phyloP scores from a whole-genome alignment of 805 yeast genomes.

The Metschnikowia lochheadii region DNA sequence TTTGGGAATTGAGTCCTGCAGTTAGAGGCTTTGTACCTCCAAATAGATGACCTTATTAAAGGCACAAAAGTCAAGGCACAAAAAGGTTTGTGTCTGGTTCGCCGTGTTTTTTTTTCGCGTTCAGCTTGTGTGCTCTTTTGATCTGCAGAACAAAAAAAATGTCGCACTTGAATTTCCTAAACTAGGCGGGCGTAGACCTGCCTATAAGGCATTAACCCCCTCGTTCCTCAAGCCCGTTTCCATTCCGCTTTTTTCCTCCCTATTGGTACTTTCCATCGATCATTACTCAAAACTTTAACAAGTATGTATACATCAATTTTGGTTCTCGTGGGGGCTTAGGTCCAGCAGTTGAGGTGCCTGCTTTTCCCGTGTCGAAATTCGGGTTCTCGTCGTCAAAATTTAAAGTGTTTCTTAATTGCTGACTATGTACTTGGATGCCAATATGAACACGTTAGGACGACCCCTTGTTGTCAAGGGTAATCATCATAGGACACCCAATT shows the following conservation, averaged over 20 bases:
- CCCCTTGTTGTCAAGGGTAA: no score
- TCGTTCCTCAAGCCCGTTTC: slow-evolving; percentile 3
- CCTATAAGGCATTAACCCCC: slow-evolving; percentile 2
- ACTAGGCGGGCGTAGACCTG: slow-evolving; percentile 5
- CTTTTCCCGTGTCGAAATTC: neutral
- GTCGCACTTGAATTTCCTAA: slow-evolving; percentile 5
- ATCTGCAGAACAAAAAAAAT: slow-evolving; percentile 5
- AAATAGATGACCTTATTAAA: neutral
- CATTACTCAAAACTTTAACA: slow-evolving; percentile 2
- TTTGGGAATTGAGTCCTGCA: neutral
- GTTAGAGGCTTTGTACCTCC: neutral
- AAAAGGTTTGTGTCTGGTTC: neutral
- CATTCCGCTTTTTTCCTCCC: slow-evolving; percentile 5
- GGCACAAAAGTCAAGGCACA: neutral
- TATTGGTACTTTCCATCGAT: slow-evolving; percentile 6
- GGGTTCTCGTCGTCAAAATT: neutral
- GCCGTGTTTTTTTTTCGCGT: slow-evolving; percentile 2
- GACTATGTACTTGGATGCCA: neutral
- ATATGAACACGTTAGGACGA: neutral
- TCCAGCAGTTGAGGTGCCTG: neutral
- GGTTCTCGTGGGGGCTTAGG: neutral
- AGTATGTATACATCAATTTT: slow-evolving; percentile 3
- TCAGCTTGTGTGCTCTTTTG: neutral
- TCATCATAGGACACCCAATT: neutral
- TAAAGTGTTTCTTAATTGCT: neutral